phyloP scores from a whole-genome alignment of 2,329 filamentous ascomycete species.

The Ophiostoma novo-ulmi region DNA sequence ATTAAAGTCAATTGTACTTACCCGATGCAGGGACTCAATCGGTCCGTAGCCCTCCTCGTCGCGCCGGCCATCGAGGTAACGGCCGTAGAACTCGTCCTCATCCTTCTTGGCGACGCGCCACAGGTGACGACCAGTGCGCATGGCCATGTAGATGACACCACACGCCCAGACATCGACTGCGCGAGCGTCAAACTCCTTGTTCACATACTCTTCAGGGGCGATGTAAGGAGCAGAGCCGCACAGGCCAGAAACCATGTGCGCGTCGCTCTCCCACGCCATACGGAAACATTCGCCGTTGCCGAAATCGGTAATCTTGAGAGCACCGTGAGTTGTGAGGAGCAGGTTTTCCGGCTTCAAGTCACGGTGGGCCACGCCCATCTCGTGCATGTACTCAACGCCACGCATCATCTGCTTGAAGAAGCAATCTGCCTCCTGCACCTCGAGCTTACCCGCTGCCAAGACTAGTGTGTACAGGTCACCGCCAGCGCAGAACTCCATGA shows the following conservation, averaged over 20 bases:
- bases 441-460: conserved; percentile 83
- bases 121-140: conserved; percentile 90
- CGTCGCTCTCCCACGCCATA: conserved; percentile 98
- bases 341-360: conserved; percentile 97
- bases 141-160: conserved; percentile 99
- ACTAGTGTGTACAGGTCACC: conserved; percentile 94
- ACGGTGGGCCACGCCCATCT: conserved; percentile 97
- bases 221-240: conserved; percentile 98
- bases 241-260: conserved; percentile 95
- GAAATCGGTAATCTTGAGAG: conserved; percentile 96
- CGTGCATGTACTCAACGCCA: conserved; percentile 97
- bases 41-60: conserved; percentile 95
- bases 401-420: conserved; percentile 99
- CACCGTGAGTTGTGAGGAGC: conserved; percentile 84
- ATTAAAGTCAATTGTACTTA: conserved; percentile 47
- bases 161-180: conserved; percentile 99
- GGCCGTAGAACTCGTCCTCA: conserved; percentile 94
- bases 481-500: conserved; percentile 98
- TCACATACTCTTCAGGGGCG: conserved; percentile 90
- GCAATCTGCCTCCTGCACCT: conserved; percentile 89
- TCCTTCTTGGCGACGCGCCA: conserved; percentile 97
- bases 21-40: conserved; percentile 90
- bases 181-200: conserved; percentile 92
- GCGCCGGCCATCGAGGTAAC: conserved; percentile 85
- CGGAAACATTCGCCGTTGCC: conserved; percentile 98